Conservation (phyloP, 306 rosid species). For the Carpinus fangiana region DNA sequence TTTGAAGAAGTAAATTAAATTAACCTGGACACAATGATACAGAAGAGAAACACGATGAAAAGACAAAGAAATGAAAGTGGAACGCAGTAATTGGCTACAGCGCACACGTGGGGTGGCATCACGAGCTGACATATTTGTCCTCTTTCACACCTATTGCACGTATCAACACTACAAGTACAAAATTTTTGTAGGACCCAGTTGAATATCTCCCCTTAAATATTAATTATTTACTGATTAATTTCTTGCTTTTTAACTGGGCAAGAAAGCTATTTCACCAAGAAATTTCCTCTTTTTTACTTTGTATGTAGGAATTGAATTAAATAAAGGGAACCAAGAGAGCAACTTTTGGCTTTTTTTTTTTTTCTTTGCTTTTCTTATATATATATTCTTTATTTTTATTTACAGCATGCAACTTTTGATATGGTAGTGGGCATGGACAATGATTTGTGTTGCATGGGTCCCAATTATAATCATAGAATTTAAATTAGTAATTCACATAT, state of each 20-base stretch:
- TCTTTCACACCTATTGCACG: constrained; percentile 12
- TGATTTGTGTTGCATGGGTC: constrained; percentile 21
- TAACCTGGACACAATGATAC: constrained; percentile 15
- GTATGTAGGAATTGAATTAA: constrained; percentile 12
- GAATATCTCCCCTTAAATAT: not conserved
- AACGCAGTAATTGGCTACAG: not conserved
- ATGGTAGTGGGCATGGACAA: constrained; percentile 16
- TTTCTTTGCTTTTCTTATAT: not conserved
- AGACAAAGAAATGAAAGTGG: not conserved
- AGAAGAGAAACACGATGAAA: constrained; percentile 3
- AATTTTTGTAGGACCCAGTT: constrained; percentile 14
- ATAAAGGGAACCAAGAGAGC: constrained; percentile 2
- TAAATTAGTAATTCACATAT: not conserved
- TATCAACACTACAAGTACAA: not conserved
- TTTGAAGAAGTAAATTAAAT: not conserved
- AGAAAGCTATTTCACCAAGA: not conserved
- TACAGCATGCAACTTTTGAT: not conserved
- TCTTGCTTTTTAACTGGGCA: not conserved
- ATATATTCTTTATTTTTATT: not conserved
- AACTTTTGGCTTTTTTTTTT: constrained; percentile 16
- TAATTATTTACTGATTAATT: not conserved
- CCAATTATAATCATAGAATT: not conserved
- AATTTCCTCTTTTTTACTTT: not conserved
- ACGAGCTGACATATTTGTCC: constrained; percentile 20
- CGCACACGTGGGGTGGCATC: constrained; percentile 32